phyloP scores from a whole-genome alignment of 139 green algal species.

The Coelastrella sp. region DNA sequence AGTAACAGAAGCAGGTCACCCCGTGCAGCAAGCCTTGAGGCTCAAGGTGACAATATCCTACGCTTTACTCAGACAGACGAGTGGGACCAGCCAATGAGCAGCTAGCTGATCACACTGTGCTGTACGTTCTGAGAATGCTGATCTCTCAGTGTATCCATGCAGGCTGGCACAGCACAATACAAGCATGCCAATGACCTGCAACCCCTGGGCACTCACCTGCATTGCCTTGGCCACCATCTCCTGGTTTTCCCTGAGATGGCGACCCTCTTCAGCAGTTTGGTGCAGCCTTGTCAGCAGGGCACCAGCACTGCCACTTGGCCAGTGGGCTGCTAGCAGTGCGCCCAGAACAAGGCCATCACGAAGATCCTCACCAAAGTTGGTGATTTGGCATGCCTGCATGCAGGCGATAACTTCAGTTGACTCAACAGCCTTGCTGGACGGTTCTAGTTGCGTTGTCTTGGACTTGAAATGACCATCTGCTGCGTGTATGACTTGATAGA shows the following conservation, averaged over 20 bases:
- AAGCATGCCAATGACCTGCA: too few relatives aligned
- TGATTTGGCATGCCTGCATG: slow-evolving; percentile 47
- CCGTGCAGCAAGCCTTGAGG: not conserved
- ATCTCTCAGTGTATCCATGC: too few relatives aligned
- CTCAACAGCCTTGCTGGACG: not conserved
- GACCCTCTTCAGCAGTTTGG: slow-evolving; percentile 7
- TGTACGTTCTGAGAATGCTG: too few relatives aligned
- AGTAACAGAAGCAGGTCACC: not conserved
- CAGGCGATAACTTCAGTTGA: not conserved
- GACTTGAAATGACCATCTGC: not conserved
- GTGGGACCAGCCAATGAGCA: not conserved
- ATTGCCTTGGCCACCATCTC: slow-evolving; percentile 67
- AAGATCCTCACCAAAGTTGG: slow-evolving; percentile 73
- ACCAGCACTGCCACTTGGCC: slow-evolving; percentile 52
- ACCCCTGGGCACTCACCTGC: slow-evolving; percentile 21
- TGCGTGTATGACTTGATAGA: too few relatives aligned
- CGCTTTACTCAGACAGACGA: too few relatives aligned
- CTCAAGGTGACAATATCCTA: not conserved
- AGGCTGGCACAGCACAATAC: too few relatives aligned
- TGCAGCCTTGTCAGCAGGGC: slow-evolving; percentile 35
- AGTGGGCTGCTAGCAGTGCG: slow-evolving; percentile 72
- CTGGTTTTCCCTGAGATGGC: slow-evolving; percentile 59
- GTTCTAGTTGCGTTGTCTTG: not conserved
- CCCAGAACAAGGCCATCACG: slow-evolving; percentile 69
- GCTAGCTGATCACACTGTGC: too few relatives aligned